Base-by-base conservation (phyloP, 2,329 filamentous ascomycete species). In the Trichoderma atrobrunneum region DNA sequence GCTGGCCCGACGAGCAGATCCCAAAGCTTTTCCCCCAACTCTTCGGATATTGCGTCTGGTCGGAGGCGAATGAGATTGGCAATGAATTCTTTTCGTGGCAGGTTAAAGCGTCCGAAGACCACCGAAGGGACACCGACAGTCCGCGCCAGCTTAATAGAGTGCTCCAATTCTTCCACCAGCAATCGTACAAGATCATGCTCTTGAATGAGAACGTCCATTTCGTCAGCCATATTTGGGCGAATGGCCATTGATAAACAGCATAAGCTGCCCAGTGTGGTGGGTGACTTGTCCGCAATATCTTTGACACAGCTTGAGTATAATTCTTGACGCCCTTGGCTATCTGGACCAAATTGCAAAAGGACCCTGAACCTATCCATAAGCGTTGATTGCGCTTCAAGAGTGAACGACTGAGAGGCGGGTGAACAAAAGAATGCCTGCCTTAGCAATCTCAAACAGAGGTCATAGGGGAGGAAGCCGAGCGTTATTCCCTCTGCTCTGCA, bases 241-340 rank as follows among this genome's bases (percentile, higher is more conserved):
- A 87, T 82, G 21, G 89, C 78, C 60, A 85, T 81, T 65, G 79
- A 82, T 61, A 94, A 82, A 18, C 90, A 90, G 77, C 90, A 91
- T 24, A 95, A 86, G 75, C 93, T 96, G 1, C 93, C 93, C 7
- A 92, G 87, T 1, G 91, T 89, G 16, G 89, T 91, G 11, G 82
- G 74, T 2, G 90, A 91, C 78, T 87, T 90, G 26, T 85, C 82
- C 3, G 87, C 84, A 60, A 97, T 90, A 76, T 95, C 91, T 60
- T 86, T 76, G 62, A 94, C 85, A 78, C 93, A 96, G 68, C 86
- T 86, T 61, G 85, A 79, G 74, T 92, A 93, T 18, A 96, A 88
- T 24, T 85, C 83, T 72, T 85, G 84, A 61, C 91, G 89, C 72
- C 89, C 89, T 7, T 87, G 83, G 1, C 76, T 71, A 24, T 85